Conservation (phyloP, 139 green algal genomes). For the Closterium sp. region DNA sequence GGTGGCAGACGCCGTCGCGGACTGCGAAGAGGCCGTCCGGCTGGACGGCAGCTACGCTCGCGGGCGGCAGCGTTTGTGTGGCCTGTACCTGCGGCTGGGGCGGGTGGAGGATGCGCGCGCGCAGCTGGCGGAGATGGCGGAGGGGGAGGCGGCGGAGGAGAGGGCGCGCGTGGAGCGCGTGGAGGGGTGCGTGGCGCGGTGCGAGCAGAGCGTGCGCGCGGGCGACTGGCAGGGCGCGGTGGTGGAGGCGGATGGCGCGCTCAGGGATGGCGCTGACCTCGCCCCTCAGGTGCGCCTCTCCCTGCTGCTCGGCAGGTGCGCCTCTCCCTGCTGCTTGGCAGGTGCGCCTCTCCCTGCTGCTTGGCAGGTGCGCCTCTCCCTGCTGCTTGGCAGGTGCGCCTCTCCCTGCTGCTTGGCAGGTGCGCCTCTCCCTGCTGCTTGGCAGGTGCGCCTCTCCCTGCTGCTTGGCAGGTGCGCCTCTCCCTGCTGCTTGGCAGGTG, state of each 20-base stretch:
- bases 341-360: too few species aligned
- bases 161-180: not conserved
- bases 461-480: not conserved
- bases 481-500: too few species aligned
- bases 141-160: slow-evolving; percentile 10
- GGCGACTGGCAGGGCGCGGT: slow-evolving; percentile 20
- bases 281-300: slow-evolving; percentile 7
- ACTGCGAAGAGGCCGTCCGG: slow-evolving; percentile 28
- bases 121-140: slow-evolving; percentile 3
- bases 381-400: too few species aligned
- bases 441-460: too few species aligned
- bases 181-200: not conserved
- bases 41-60: slow-evolving; percentile 29
- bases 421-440: too few species aligned
- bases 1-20: slow-evolving; percentile 15
- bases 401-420: too few species aligned
- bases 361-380: not conserved
- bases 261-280: slow-evolving; percentile 6
- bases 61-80: slow-evolving; percentile 5
- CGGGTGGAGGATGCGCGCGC: slow-evolving; percentile 22
- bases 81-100: slow-evolving; percentile 21
- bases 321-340: too few species aligned
- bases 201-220: not conserved
- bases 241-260: slow-evolving; percentile 13
- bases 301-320: too few species aligned